These are phyloP conservation scores for Hemerocallis citrina DNA, from an alignment of 106 monocot genomes.

Conservation along the genomic window DNA sequence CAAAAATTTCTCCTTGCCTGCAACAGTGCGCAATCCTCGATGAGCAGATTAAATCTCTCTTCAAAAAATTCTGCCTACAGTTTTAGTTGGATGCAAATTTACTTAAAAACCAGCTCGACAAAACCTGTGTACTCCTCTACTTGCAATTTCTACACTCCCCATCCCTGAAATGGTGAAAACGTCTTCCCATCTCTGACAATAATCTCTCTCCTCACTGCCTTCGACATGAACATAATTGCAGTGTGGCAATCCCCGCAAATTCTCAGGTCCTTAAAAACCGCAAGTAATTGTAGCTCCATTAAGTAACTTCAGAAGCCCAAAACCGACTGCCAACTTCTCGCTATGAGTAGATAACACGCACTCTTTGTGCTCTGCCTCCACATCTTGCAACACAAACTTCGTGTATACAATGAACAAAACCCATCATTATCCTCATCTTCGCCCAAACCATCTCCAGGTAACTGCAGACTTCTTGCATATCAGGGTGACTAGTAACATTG, in stretches of 20 bases:
- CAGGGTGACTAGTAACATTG: conserved; percentile 43
- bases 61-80: too few relatives aligned
- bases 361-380: conserved; percentile 50
- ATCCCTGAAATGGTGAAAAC: conserved; percentile 66
- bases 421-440: conserved; percentile 68
- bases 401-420: conserved; percentile 65
- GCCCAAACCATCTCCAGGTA: conserved; percentile 36
- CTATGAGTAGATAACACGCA: conserved; percentile 50
- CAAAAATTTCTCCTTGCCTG: too few relatives aligned
- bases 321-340: conserved; percentile 61
- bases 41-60: too few relatives aligned
- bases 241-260: conserved; percentile 71
- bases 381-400: conserved; percentile 59
- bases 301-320: conserved; percentile 43
- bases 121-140: too few relatives aligned
- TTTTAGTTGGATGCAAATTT: too few relatives aligned
- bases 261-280: conserved; percentile 69
- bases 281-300: conserved; percentile 30
- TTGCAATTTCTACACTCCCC: conserved; percentile 65
- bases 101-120: too few relatives aligned
- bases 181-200: conserved; percentile 62
- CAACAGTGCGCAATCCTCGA: too few relatives aligned
- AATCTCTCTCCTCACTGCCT: conserved; percentile 51
- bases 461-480: conserved; percentile 21
- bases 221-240: conserved; percentile 59